phyloP scores from a whole-genome alignment of 108 stramenopile species.

The Stephanodiscus minutulus region DNA sequence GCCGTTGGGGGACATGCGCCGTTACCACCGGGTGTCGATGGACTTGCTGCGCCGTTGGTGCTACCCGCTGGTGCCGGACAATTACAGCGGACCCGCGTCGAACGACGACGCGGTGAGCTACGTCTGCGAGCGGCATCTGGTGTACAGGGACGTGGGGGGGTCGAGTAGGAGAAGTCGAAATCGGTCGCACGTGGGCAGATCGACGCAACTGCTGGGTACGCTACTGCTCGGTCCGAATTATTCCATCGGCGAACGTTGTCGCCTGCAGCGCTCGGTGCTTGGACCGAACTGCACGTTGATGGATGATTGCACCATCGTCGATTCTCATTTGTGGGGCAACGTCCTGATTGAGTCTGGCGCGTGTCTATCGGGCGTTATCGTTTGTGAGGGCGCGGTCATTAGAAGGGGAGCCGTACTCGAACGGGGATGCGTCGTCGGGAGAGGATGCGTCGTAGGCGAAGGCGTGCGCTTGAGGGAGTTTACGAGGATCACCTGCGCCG shows the following conservation, averaged over 20 bases:
- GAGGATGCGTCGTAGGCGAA: conserved; percentile 84
- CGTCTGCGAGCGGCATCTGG: conserved; percentile 56
- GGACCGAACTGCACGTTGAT: conserved; percentile 78
- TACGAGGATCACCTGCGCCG: conserved; percentile 82
- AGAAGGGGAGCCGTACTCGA: conserved; percentile 70
- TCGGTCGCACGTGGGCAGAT: conserved; percentile 66
- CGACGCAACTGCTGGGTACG: conserved; percentile 60
- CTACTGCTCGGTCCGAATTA: conserved; percentile 68
- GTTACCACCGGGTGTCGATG: conserved; percentile 85
- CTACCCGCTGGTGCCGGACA: conserved; percentile 94
- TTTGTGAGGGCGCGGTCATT: conserved; percentile 73
- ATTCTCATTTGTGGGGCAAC: conserved; percentile 87
- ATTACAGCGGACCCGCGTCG: conserved; percentile 40
- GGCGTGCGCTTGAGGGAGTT: conserved; percentile 78
- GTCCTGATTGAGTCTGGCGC: conserved; percentile 77
- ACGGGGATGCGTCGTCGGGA: conserved; percentile 89
- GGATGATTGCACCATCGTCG: conserved; percentile 52
- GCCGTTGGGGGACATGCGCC: conserved; percentile 77
- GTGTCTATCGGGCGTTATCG: conserved; percentile 61
- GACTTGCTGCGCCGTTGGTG: conserved; percentile 92
- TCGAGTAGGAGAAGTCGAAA: conserved; percentile 34
- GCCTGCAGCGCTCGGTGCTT: conserved; percentile 66
- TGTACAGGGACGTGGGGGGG: conserved; percentile 57
- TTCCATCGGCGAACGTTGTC: conserved; percentile 73
- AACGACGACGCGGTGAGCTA: conserved; percentile 53